Base-by-base conservation (phyloP, 805 yeast genomes). In the Saturnispora quitensis region DNA sequence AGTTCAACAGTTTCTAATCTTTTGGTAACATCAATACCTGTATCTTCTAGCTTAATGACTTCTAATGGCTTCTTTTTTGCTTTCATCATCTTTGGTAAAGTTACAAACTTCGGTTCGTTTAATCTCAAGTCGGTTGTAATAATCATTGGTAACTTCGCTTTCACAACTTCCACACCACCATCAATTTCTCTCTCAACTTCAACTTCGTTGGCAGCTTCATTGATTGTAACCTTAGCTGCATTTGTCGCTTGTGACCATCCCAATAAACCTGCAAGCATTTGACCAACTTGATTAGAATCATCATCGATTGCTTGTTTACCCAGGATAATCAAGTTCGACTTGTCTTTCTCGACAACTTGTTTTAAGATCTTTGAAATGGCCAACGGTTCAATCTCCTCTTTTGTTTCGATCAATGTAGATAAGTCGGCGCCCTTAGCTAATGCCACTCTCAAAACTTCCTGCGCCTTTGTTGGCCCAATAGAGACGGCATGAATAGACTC, bases 301-400 rank as follows among this genome's bases (percentile, higher is more conserved):
- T 89, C 95, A 69, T 93, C 99, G 60, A 93, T 90, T 40, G 98
- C 89, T 70, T 93, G 99, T 66, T 93, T 93, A 45, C 99, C 99
- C 67, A 93, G 75, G 40, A 93, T 79, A 44, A 93, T 83, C 65
- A 93, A 71, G 68, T 93, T 90, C 40, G 87, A 77, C 9, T 77
- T 71, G 56, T 87, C 78, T 60, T 80, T 74, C 59, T 84, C 84
- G 13, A 85, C 89, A 22, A 87, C 72, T 63, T 84, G 76, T 58
- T 82, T 73, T 60, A 93, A 76, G 56, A 93, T 72, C 70, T 93
- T 91, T 48, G 98, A 96, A 35, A 91, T 89, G 3, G 82, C 78
- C 59, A 93, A 75, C 4, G 98, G 98, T 68, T 93, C 97, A 22
- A 90, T 73, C 40, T 64, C 66, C 47, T 72, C 71, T 35, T 83